Evolutionary conservation across 768 basidiomycete genomes (phyloP).

Genomic region (Royoungia palumana): DNA sequence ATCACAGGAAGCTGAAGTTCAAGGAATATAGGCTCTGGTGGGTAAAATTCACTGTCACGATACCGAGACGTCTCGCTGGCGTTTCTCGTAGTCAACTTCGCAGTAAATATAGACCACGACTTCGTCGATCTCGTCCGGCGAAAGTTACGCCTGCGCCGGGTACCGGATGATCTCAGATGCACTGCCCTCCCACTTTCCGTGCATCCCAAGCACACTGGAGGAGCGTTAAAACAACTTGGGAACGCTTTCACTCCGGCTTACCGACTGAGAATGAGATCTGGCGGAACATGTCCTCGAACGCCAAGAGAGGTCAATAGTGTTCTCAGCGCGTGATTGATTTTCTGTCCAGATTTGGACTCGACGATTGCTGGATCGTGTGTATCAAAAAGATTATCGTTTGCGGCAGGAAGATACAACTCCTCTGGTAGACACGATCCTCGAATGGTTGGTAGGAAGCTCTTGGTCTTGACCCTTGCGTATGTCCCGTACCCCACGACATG

Average conservation of each 20-base stretch:
- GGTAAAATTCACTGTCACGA: constrained; percentile 73
- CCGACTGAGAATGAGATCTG: constrained; percentile 86
- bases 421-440: constrained; percentile 64
- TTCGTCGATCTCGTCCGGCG: constrained; percentile 53
- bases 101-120: constrained; percentile 68
- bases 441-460: constrained; percentile 44
- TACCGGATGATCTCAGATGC: constrained; percentile 80
- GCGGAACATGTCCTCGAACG: constrained; percentile 82
- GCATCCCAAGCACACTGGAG: constrained; percentile 46
- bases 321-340: constrained; percentile 64
- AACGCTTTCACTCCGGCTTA: constrained; percentile 24
- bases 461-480: constrained; percentile 38
- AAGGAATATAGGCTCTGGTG: constrained; percentile 69
- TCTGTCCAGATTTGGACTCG: constrained; percentile 54
- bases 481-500: constrained; percentile 37
- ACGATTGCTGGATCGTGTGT: constrained; percentile 68
- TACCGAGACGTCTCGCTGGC: constrained; percentile 39
- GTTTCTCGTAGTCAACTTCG: constrained; percentile 36
- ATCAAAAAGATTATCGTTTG: constrained; percentile 65
- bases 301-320: constrained; percentile 62
- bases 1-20: constrained; percentile 72
- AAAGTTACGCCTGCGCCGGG: constrained; percentile 63
- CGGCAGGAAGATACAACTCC: constrained; percentile 78
- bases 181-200: constrained; percentile 75
- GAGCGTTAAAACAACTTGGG: constrained; percentile 1